Evolutionary conservation across 768 basidiomycete species (phyloP).

Genomic region (Tylopilus balloui): DNA sequence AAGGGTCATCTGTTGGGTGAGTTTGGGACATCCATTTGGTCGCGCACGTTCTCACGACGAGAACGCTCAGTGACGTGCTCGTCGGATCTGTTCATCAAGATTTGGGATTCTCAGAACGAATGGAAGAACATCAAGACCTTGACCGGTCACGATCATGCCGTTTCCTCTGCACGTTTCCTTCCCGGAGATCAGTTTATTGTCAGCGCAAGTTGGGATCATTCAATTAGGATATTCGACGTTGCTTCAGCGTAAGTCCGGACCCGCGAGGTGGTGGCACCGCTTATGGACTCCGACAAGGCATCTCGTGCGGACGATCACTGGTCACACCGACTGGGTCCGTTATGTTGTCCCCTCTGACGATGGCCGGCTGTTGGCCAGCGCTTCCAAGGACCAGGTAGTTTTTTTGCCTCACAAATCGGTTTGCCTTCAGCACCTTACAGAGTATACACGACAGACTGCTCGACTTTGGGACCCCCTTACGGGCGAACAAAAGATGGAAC

Average conservation of each 20-base stretch:
- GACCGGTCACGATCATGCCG: slow-evolving; percentile 87
- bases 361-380: slow-evolving; percentile 69
- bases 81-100: slow-evolving; percentile 84
- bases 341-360: slow-evolving; percentile 62
- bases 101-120: slow-evolving; percentile 88
- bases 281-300: slow-evolving; percentile 42
- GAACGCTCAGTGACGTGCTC: slow-evolving; percentile 51
- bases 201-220: slow-evolving; percentile 83
- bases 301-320: slow-evolving; percentile 67
- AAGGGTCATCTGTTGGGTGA: slow-evolving; percentile 79
- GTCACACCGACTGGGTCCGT: slow-evolving; percentile 87
- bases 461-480: slow-evolving; percentile 69
- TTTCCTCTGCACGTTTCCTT: slow-evolving; percentile 81
- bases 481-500: slow-evolving; percentile 75
- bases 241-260: slow-evolving; percentile 64
- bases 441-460: slow-evolving; percentile 50
- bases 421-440: not conserved
- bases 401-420: not conserved
- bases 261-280: not conserved
- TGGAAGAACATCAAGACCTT: slow-evolving; percentile 88
- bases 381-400: slow-evolving; percentile 85
- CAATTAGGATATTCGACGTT: slow-evolving; percentile 83
- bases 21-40: slow-evolving; percentile 11
- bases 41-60: slow-evolving; percentile 1
- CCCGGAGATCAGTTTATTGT: slow-evolving; percentile 81